Base-by-base conservation (phyloP, 768 basidiomycete genomes). In the Mycena haematopus region DNA sequence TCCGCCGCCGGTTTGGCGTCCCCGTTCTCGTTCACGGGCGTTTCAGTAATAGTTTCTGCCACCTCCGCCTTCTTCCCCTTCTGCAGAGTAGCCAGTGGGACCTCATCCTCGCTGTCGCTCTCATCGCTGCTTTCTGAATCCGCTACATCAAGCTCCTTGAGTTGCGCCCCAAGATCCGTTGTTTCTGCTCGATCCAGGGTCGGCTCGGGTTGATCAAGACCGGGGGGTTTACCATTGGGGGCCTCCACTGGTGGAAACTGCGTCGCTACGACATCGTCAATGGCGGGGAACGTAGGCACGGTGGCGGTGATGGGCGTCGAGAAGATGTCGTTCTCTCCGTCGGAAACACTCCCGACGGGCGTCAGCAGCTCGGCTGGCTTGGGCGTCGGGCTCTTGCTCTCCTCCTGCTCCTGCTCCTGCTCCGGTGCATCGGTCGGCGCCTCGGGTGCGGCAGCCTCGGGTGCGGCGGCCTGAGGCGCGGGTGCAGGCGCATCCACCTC, bases 91-190 rank as follows among this genome's bases (percentile, higher is more conserved):
- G 75, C 76, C 21, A 77, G 70, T n/a, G 77, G 80, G 33, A 78
- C 69, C 45, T 79, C 79, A 40, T 79, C 79, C 35, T 88, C 86
- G 42, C 83, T 78, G 54, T 84, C 82, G 38, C 80, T 83, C 58
- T 88, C 50, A 21, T 42, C 88, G 15, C 76, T 77, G 63, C 67
- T 68, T 11, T 79, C 78, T 3, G 83, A 78, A 14, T 86, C 87
- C 2, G 83, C 74, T 11, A 79, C 74, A 21, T 87, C 87, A 58
- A 91, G 69, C 49, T 91, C 88, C 59, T 84, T 82, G 13, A 88
- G 75, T 46, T 78, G 72, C n/a, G 81, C 66, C 7, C 72, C 76
- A 15, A 91, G 72, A 61, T 90, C 85, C 0, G 86, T 87, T 57
- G 49, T 52, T 52, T 80, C 80, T 44, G 76, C 72, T 2, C 68